Evolutionary conservation across 257 asterid species (phyloP).

Genomic region (Galeopsis tetrahit): DNA sequence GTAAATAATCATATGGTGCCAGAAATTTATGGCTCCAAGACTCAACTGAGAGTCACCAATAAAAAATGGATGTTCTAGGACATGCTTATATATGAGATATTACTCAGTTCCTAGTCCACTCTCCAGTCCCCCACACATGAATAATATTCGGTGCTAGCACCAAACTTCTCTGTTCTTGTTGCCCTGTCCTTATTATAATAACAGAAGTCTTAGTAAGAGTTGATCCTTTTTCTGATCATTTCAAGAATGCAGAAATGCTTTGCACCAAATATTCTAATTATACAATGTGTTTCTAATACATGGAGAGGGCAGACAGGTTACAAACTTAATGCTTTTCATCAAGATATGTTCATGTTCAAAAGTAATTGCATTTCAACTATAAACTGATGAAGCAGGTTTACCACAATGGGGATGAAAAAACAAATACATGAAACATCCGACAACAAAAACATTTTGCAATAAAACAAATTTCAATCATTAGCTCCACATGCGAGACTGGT

Average conservation of each 20-base stretch:
- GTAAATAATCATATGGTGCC: slow-evolving; percentile 15
- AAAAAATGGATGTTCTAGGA: background rate
- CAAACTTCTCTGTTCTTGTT: background rate
- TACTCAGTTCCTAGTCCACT: background rate
- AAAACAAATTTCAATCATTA: background rate
- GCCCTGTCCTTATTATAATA: background rate
- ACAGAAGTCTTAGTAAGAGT: background rate
- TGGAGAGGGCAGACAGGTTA: background rate
- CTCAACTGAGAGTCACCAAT: slow-evolving; percentile 16
- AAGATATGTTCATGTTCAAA: slow-evolving; percentile 6
- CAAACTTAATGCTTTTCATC: slow-evolving; percentile 5
- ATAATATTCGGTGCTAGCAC: background rate
- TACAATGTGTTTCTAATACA: background rate
- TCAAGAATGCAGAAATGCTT: background rate
- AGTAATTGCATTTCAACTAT: slow-evolving; percentile 7
- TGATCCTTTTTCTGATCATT: background rate
- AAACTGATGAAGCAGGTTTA: slow-evolving; percentile 2
- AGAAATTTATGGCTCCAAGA: slow-evolving; percentile 25
- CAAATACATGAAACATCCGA: background rate
- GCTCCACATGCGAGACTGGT: background rate
- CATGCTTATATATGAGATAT: background rate
- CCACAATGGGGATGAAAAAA: background rate
- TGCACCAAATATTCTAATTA: slow-evolving; percentile 8
- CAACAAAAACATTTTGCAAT: background rate
- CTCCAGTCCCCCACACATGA: background rate